These are phyloP conservation scores for Colletotrichum acutatum DNA, from an alignment of 2,329 filamentous ascomycete genomes.

Conservation along the genomic window DNA sequence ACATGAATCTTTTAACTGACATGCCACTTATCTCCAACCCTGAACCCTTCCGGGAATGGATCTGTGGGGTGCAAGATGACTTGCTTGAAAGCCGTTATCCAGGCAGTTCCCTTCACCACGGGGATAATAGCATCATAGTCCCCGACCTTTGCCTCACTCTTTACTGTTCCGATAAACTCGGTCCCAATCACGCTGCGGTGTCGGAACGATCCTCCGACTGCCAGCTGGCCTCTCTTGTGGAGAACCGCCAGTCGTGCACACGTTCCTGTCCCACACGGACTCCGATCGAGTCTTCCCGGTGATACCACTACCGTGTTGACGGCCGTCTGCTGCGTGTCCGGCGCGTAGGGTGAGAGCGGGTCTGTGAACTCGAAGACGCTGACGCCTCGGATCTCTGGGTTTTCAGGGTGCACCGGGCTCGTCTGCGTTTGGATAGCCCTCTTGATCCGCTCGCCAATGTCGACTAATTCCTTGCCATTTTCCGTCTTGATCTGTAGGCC, in stretches of 20 bases:
- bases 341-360: neutral
- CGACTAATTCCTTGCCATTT: neutral
- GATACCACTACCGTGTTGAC: neutral
- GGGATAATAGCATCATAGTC: neutral
- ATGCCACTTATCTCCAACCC: neutral
- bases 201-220: neutral
- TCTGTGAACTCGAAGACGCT: neutral
- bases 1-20: neutral
- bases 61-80: neutral
- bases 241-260: neutral
- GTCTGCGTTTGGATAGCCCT: neutral
- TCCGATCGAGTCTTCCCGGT: neutral
- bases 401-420: neutral
- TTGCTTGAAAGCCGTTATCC: neutral
- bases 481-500: neutral
- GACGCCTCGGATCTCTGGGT: neutral
- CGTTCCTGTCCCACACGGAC: neutral
- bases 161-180: neutral
- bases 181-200: neutral
- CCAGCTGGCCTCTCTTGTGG: neutral
- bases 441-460: neutral
- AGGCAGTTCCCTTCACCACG: neutral
- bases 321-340: neutral
- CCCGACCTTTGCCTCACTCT: neutral
- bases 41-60: neutral